Conservation (phyloP, 1,284 basidiomycete species). For the Moesziomyces globuligerus region DNA sequence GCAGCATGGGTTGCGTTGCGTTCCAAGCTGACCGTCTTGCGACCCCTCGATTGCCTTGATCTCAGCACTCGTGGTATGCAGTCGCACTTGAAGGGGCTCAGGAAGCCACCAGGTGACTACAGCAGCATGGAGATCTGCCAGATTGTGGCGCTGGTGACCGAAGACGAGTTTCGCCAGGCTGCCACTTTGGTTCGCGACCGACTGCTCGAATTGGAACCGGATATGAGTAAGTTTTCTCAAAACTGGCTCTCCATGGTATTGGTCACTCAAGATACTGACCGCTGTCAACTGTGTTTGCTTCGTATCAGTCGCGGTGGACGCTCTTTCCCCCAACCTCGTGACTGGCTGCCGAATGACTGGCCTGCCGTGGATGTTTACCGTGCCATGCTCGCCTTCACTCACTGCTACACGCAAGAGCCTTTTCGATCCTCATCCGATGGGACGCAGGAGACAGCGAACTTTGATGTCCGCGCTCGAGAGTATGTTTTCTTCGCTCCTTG, state of each 20-base stretch:
- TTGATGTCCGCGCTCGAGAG: constrained; percentile 26
- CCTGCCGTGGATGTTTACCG: constrained; percentile 48
- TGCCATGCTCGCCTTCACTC: constrained; percentile 46
- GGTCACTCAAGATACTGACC: too few relatives aligned
- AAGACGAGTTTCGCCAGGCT: constrained; percentile 28
- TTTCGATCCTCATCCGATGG: constrained; percentile 50
- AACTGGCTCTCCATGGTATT: too few relatives aligned
- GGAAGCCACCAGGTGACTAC: constrained; percentile 35
- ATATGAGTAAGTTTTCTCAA: constrained; percentile 37
- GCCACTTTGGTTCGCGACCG: constrained; percentile 39
- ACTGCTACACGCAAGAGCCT: constrained; percentile 25
- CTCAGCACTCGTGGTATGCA: constrained; percentile 27
- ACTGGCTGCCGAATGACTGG: constrained; percentile 54
- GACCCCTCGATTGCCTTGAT: background rate
- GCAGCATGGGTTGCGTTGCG: background rate
- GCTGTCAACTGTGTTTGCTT: background rate
- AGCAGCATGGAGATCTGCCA: constrained; percentile 29
- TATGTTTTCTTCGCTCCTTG: too few relatives aligned
- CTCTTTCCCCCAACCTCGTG: constrained; percentile 51
- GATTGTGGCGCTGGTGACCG: constrained; percentile 20
- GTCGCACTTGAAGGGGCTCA: constrained; percentile 19
- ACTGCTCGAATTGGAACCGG: constrained; percentile 39
- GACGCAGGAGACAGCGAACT: constrained; percentile 20
- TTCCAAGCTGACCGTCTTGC: background rate
- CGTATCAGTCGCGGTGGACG: constrained; percentile 44